Percentiles rank a stretch among this genome's conserved stretches.
Evolutionary conservation across 2,329 filamentous ascomycete species (phyloP).

Genomic region (Neopestalotiopsis clavispora): DNA sequence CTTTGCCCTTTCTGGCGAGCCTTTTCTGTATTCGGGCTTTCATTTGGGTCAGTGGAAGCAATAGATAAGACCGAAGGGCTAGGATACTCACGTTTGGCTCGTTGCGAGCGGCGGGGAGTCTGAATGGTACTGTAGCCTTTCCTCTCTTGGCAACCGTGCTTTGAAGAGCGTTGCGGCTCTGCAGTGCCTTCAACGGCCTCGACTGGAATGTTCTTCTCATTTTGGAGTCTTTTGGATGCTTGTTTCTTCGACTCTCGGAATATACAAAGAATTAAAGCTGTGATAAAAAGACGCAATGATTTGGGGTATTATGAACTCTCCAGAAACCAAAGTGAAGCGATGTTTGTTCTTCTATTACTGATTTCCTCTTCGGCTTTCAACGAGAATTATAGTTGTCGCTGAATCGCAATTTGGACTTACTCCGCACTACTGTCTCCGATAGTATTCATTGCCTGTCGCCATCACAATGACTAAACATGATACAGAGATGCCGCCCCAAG

Average conservation of each 20-base stretch:
- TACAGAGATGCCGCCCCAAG: not conserved
- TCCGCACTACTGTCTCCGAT: not conserved
- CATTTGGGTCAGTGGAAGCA: not conserved
- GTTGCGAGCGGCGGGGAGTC: conserved; percentile 7
- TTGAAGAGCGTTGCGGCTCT: conserved; percentile 5
- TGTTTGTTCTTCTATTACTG: not conserved
- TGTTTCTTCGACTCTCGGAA: not conserved
- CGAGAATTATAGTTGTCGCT: not conserved
- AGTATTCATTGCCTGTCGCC: not conserved
- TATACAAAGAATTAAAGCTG: not conserved
- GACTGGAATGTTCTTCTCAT: not conserved
- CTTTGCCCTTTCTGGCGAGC: not conserved
- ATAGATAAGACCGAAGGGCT: not conserved
- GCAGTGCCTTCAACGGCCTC: conserved; percentile 3
- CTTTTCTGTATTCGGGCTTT: conserved; percentile 10
- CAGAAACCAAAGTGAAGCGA: not conserved
- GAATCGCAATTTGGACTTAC: not conserved
- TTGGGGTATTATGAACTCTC: not conserved
- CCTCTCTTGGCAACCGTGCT: not conserved
- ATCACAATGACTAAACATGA: not conserved
- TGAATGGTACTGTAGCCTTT: conserved; percentile 5
- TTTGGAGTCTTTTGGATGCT: not conserved
- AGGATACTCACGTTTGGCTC: not conserved
- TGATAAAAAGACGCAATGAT: not conserved
- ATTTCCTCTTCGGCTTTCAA: not conserved